Conservation (phyloP, 352 stramenopile species). For the Aphanomyces euteiches region DNA sequence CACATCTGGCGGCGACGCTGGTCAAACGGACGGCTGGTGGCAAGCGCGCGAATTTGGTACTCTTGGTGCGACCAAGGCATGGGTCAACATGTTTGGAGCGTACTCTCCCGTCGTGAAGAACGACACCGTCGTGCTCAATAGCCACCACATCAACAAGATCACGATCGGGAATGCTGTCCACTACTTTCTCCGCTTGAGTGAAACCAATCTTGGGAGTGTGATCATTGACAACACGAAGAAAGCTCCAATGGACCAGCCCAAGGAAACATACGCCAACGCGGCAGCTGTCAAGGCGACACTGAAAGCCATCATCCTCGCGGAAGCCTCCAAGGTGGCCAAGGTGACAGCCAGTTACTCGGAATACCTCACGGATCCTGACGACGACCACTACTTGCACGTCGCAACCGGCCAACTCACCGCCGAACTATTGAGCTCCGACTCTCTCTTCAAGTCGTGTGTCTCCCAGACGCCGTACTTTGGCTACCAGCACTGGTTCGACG, state of each 20-base stretch:
- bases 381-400: slow-evolving; percentile 20
- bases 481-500: slow-evolving; percentile 28
- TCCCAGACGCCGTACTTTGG: slow-evolving; percentile 18
- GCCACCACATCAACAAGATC: slow-evolving; percentile 11
- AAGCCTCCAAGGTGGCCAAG: not conserved
- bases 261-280: no score
- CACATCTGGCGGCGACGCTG: slow-evolving; percentile 16
- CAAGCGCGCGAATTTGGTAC: slow-evolving; percentile 17
- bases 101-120: not conserved
- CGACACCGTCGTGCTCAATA: slow-evolving; percentile 1
- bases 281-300: no score
- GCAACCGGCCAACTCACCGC: not conserved
- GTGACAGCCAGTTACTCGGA: not conserved
- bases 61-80: slow-evolving; percentile 9
- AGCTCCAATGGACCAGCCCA: no score
- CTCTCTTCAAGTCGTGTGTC: slow-evolving; percentile 6
- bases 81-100: not conserved
- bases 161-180: slow-evolving; percentile 25
- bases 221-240: not conserved
- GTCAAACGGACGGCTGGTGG: slow-evolving; percentile 23
- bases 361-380: not conserved
- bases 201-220: not conserved
- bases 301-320: no score
- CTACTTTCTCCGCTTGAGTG: slow-evolving; percentile 21
- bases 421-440: not conserved